Percentiles rank a stretch among this genome's conserved stretches.
phyloP scores from a whole-genome alignment of 225 moss, liverwort and hornwort genomes.

The Thuidium tamariscinum region DNA sequence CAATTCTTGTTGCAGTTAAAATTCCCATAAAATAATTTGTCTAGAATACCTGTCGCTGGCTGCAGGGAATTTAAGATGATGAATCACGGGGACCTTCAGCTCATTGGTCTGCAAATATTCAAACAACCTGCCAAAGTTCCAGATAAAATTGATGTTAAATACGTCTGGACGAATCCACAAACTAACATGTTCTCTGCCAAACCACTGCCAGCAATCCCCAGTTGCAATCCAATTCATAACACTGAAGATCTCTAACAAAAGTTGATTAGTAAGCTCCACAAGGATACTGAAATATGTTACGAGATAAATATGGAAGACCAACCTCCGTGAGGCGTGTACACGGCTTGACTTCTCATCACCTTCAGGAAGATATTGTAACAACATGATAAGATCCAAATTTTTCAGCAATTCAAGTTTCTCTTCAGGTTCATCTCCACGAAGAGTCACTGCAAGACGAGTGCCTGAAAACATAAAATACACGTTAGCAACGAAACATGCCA shows the following conservation, averaged over 20 bases:
- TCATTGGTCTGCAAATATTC: conserved; percentile 75
- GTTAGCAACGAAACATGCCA: neutral
- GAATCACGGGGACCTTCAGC: conserved; percentile 72
- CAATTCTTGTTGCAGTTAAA: neutral
- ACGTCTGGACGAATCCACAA: neutral
- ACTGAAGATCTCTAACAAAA: neutral
- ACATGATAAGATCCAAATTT: conserved; percentile 63
- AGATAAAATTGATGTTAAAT: neutral
- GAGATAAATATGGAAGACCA: neutral
- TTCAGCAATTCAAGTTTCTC: conserved; percentile 63
- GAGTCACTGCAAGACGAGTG: conserved; percentile 67
- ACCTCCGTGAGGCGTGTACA: conserved; percentile 85
- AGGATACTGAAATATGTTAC: neutral
- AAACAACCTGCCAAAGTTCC: conserved; percentile 49
- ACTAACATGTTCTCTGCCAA: neutral
- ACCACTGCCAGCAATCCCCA: neutral
- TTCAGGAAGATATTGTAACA: conserved; percentile 71
- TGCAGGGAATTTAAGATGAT: conserved; percentile 73
- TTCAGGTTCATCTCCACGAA: conserved; percentile 79
- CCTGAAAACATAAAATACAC: conserved; percentile 26
- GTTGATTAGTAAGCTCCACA: neutral
- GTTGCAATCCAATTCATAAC: neutral
- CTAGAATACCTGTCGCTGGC: conserved; percentile 40
- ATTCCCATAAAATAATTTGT: neutral
- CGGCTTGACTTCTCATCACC: conserved; percentile 78